phyloP scores from a whole-genome alignment of 2,329 filamentous ascomycete genomes.

The Juglanconis juglandina region DNA sequence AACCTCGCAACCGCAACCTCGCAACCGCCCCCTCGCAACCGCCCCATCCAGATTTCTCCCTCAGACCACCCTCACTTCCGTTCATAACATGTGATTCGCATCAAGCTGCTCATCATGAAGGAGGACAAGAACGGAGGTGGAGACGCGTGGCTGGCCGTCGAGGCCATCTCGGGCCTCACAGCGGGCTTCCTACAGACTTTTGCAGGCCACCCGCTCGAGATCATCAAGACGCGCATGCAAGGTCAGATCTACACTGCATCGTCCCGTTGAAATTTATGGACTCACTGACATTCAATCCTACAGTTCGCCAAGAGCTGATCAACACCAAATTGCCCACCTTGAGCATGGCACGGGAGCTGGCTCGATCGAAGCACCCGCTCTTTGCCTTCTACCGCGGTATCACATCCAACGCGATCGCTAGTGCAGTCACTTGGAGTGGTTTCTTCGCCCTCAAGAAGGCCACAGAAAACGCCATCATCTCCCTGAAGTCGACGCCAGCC shows the following conservation, averaged over 20 bases:
- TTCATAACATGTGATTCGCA: slow-evolving; percentile 12
- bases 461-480: slow-evolving; percentile 45
- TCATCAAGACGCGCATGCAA: slow-evolving; percentile 95
- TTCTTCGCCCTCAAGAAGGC: slow-evolving; percentile 79
- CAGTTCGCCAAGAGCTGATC: slow-evolving; percentile 47
- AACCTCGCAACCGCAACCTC: neutral
- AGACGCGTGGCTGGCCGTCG: slow-evolving; percentile 74
- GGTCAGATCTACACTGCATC: slow-evolving; percentile 45
- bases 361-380: slow-evolving; percentile 52
- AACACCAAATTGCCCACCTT: slow-evolving; percentile 38
- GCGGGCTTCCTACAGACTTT: slow-evolving; percentile 85
- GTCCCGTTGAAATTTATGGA: neutral
- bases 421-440: slow-evolving; percentile 82
- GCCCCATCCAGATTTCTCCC: neutral
- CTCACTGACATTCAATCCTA: neutral
- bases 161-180: slow-evolving; percentile 84
- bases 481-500: slow-evolving; percentile 26
- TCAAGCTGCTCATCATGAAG: slow-evolving; percentile 12
- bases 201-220: slow-evolving; percentile 85
- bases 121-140: slow-evolving; percentile 40
- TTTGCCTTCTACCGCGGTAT: slow-evolving; percentile 83
- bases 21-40: neutral
- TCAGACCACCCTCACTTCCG: neutral
- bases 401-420: slow-evolving; percentile 85
- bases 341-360: slow-evolving; percentile 47